Evolutionary conservation across 2,329 filamentous ascomycete genomes (phyloP), one percentile per base, ranked within the genome.

Genomic region (Pseudocercospora musae): DNA sequence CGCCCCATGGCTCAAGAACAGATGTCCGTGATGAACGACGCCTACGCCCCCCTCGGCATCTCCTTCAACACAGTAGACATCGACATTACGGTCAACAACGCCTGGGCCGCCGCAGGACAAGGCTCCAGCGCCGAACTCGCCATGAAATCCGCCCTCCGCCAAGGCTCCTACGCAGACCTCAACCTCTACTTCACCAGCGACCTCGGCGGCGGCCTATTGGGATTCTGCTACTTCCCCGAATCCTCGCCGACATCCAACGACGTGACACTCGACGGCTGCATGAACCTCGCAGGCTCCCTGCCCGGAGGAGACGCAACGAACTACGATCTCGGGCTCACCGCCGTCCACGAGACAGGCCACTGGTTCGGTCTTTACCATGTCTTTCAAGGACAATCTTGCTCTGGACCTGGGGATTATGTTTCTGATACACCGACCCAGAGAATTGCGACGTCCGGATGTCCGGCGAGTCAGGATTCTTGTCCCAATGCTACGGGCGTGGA

Each of bases 141-240:
- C 15, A 84, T 85, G 82, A 85, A 85, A 71, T 70, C 72, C 37
- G 71, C 78, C 2, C 78, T 86, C 6, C 81, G 81, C 20, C 75
- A 79, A 67, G 83, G 83, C 54, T 78, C 70, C 42, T 86, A 86
- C 71, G 68, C 70, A 31, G 79, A 80, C 1, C 76, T 86, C 21
- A 86, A 86, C 71, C 75, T 86, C 57, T 86, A 85, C 73, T 85
- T 85, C 74, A 80, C 84, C 68, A 82, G 80, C 27, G 77, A 84
- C 62, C 76, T 85, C 8, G 62, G 67, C 42, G 66, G 59, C 37
- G 69, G 67, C 21, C 60, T 69, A 4, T 58, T 71, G 11, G 68
- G 70, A 48, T 71, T 67, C 63, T 71, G 69, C 63, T 70, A 70
- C 58, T 69, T 72, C 49, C 70, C 70, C 23, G 27, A 80, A 69